Evolutionary conservation across 2,329 filamentous ascomycete genomes (phyloP), one percentile per base, ranked within the genome.

Genomic region (Arthroderma uncinatum): DNA sequence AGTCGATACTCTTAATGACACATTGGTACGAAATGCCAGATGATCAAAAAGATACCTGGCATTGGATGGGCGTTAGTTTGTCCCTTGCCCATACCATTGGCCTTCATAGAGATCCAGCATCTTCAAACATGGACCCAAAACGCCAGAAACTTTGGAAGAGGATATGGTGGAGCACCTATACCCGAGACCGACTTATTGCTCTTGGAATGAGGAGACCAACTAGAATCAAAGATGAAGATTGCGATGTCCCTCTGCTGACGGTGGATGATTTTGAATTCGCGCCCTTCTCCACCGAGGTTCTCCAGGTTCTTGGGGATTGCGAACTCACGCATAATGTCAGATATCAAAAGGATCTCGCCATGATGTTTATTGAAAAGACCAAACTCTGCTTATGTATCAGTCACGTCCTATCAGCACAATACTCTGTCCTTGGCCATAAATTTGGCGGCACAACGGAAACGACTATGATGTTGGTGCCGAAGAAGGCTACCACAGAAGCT

Each of bases 21-120:
- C 95, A 95, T 70, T 97, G 92, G 87, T 96, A 96, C 70, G 91
- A 96, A 72, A 95, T 89, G 10, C 91, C 91, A 0, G 90, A 96
- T 72, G 92, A 96, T 69, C 89, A 95, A 68, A 96, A 96, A 71
- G 92, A 96, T 70, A 96, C 91, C 48, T 96, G 92, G 88, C 91
- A 96, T 69, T 96, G 91, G 92, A 95, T 96, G 88, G 92, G 92
- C 16, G 89, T 96, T 37, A 92, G 91, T 42, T 88, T 95, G 59
- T 95, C 91, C 10, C 77, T 96, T 50, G 91, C 90, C 55, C 89
- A 95, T 70, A 95, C 91, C 10, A 95, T 96, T 62, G 91, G 92
- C 4, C 79, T 96, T 16, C 90, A 97, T 71, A 86, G 91, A 61
- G 88, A 95, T 65, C 89, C 90, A 1, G 81, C 81, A 30, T 86